Conservation (phyloP, 345 rosid genomes). For the Moricandia moricandioides region DNA sequence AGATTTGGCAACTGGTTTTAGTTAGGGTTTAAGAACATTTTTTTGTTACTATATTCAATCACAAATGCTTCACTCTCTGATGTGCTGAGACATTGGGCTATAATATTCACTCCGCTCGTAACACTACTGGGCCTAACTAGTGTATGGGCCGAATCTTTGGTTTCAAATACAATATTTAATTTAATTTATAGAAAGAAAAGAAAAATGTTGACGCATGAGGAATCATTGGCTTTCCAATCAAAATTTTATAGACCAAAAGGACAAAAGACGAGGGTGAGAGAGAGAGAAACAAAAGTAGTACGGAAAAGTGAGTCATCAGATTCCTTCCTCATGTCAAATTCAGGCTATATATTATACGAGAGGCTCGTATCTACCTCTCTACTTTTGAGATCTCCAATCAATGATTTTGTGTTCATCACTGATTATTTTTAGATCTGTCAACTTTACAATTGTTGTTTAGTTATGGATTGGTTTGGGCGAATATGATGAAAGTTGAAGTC, state of each 20-base stretch:
- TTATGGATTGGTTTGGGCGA: neutral
- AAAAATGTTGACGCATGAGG: neutral
- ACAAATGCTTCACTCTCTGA: neutral
- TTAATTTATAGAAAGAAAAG: neutral
- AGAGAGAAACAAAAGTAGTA: conserved; percentile 10
- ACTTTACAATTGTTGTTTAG: too few relatives aligned
- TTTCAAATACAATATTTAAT: neutral
- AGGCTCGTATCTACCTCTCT: conserved; percentile 1
- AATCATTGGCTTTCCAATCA: neutral
- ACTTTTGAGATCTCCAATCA: neutral
- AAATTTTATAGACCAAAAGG: neutral
- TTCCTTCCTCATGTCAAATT: conserved; percentile 25
- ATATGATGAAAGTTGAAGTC: conserved; percentile 49
- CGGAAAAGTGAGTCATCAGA: conserved; percentile 39
- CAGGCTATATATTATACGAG: neutral
- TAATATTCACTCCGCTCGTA: neutral
- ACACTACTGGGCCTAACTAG: neutral
- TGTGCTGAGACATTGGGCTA: neutral
- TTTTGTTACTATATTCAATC: too few relatives aligned
- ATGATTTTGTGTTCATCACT: conserved; percentile 7
- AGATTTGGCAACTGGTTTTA: neutral
- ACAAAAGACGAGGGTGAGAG: conserved; percentile 26
- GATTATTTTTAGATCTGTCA: conserved; percentile 34
- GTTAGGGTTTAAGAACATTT: conserved; percentile 13
- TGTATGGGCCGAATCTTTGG: neutral